Evolutionary conservation across 352 stramenopile genomes (phyloP).

Genomic region (Peronosclerospora sorghi): DNA sequence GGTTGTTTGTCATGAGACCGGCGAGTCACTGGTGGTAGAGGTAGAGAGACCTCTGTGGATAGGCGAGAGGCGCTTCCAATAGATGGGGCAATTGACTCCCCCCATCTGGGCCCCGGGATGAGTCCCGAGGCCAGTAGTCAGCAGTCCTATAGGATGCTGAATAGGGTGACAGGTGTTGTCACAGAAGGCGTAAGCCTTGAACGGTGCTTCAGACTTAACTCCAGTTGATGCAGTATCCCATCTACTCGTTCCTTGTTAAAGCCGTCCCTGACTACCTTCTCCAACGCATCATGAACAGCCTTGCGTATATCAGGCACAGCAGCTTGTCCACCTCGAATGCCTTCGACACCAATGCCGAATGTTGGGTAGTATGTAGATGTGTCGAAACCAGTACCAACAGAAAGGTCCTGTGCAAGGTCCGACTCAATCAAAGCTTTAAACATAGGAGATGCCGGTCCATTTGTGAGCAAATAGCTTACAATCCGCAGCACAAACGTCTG

Average conservation of each 20-base stretch:
- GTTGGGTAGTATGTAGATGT: conserved; percentile 66
- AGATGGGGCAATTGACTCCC: no score
- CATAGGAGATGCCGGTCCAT: conserved; percentile 67
- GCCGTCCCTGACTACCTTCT: conserved; percentile 44
- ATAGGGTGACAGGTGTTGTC: no score
- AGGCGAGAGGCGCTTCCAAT: no score
- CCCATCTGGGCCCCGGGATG: no score
- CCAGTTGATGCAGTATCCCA: conserved; percentile 66
- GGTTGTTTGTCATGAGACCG: conserved; percentile 74
- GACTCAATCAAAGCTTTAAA: conserved; percentile 78
- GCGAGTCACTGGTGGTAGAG: no score
- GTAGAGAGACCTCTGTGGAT: no score
- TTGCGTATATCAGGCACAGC: conserved; percentile 48
- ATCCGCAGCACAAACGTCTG: conserved; percentile 70
- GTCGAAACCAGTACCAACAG: conserved; percentile 67
- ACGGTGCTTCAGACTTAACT: conserved; percentile 75
- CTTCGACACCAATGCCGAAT: conserved; percentile 73
- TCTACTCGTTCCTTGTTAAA: conserved; percentile 69
- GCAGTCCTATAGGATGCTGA: no score
- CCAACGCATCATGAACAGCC: conserved; percentile 39
- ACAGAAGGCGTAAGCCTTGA: no score
- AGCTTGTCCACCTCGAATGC: conserved; percentile 34
- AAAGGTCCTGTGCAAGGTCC: conserved; percentile 66
- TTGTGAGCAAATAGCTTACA: conserved; percentile 65
- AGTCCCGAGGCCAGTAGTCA: no score